Evolutionary conservation across 2,329 filamentous ascomycete species (phyloP), one percentile per base, ranked within the genome.

Genomic region (Aspergillus puulaauensis): DNA sequence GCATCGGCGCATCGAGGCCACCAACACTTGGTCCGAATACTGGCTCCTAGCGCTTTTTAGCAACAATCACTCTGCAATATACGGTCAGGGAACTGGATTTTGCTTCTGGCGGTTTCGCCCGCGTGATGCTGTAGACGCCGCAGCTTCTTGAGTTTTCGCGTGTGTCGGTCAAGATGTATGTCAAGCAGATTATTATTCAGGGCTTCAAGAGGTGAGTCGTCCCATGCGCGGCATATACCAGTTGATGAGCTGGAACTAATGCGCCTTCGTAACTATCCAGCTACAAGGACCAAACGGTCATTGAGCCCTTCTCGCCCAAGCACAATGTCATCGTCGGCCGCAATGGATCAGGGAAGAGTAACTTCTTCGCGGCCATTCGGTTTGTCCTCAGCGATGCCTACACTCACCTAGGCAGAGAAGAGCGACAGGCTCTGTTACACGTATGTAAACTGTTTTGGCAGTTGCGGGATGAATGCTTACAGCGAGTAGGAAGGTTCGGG

Each of bases 121-220:
- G 64, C 70, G 70, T 67, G 68, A 72, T 72, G 71, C 64, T 65
- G 55, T 54, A 60, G 65, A 60, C 61, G 58, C 62, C 65, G 37
- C 60, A 60, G 61, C 53, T 68, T 58, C 35, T 55, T 65, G 64
- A 54, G 44, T 54, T 54, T 54, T 66, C 67, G 66, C 66, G 66
- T 70, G 61, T 66, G 65, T 69, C 62, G 65, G 61, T 64, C 75
- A 82, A 74, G 68, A 96, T 97, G 93, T 95, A 96, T 82, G 97
- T 99, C 84, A 99, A 99, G 78, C 95, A 99, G 81, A 97, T 98
- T 76, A 98, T 97, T 77, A 98, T 99, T 74, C 95, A 99, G 77
- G 95, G 95, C 86, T 99, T 99, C 81, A 99, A 99, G 80, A 97
- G 92, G 92, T 96, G 77, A 66, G 77, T 71, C 56, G 31, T 52